Base-by-base conservation (phyloP, 2,329 filamentous ascomycete genomes). In the Leptoxyphium fumago region DNA sequence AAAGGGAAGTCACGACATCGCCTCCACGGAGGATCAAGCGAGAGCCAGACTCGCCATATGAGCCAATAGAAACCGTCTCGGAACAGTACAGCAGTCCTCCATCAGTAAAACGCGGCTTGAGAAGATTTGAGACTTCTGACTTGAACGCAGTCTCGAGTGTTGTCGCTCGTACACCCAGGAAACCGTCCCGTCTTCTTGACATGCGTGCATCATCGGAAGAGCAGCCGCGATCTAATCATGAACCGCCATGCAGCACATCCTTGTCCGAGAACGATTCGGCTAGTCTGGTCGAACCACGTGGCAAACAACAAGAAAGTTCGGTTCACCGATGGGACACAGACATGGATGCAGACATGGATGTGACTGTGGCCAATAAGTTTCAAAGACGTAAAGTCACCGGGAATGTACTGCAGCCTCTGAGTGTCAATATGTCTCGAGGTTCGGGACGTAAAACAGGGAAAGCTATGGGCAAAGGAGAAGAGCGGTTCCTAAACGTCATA, bases 21-120 rank as follows among this genome's bases (percentile, higher is more conserved):
- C 50, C 49, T 17, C 40, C 45, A 28, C 46, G 41, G 39, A 44
- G 46, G 6, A 54, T 56, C 48, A 59, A 61, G 44, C 50, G 9
- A 18, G 26, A 45, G 30, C 29, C 29, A 26, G 26, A 39, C n/a
- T 41, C 45, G 34, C 38, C 38, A 28, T 42, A 18, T 10, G 49
- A 45, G 17, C 38, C 26, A 9, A 5, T 18, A 18, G 38, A 18
- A 10, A 3, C 21, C 14, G 40, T 7, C 13, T 41, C 29, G 28
- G 39, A 15, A 38, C 42, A 10, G 38, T 45, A 8, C 17, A 40
- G 18, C 21, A 40, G 10, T 15, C 13, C 42, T 5, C 26, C 26
- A 14, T n/a, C 36, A 26, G 11, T 18, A 29, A 9, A 26, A 29
- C 13, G 14, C 18, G 10, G 38, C 26, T 10, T n/a, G 26, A 30